Conservation (phyloP, 1,139 yeast species). For the Suhomyces atakaporum region DNA sequence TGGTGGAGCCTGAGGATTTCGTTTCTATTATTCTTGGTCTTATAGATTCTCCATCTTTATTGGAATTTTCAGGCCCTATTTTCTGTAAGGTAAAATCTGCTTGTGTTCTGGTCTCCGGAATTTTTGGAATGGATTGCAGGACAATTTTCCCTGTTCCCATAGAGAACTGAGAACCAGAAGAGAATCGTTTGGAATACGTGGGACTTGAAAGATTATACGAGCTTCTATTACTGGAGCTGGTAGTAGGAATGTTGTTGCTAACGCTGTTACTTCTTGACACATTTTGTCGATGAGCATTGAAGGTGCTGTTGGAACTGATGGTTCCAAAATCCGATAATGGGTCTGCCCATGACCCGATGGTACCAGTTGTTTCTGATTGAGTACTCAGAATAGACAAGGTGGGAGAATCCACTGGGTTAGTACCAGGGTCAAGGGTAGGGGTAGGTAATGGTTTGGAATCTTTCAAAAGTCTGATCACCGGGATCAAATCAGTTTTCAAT, state of each 20-base stretch:
- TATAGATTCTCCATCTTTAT: slow-evolving; percentile 9
- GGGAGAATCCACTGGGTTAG: slow-evolving; percentile 36
- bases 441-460: slow-evolving; percentile 61
- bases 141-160: slow-evolving; percentile 47
- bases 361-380: slow-evolving; percentile 11
- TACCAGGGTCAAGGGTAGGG: slow-evolving; percentile 49
- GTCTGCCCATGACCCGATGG: slow-evolving; percentile 14
- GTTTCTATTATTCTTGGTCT: slow-evolving; percentile 39
- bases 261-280: slow-evolving; percentile 20
- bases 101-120: slow-evolving; percentile 16
- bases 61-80: slow-evolving; percentile 11
- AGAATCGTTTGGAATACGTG: slow-evolving; percentile 39
- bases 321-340: slow-evolving; percentile 12
- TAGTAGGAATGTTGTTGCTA: slow-evolving; percentile 12
- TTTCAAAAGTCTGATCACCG: slow-evolving; percentile 52
- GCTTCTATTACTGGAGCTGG: slow-evolving; percentile 12
- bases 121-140: slow-evolving; percentile 31
- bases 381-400: slow-evolving; percentile 29
- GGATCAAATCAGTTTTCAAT: slow-evolving; percentile 54
- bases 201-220: slow-evolving; percentile 38
- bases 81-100: slow-evolving; percentile 16
- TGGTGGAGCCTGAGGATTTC: slow-evolving; percentile 27
- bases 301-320: slow-evolving; percentile 3
- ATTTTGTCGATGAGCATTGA: slow-evolving; percentile 8
- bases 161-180: slow-evolving; percentile 42